phyloP scores from a whole-genome alignment of 148 eudicot species.

The Heliamphora exappendiculata region DNA sequence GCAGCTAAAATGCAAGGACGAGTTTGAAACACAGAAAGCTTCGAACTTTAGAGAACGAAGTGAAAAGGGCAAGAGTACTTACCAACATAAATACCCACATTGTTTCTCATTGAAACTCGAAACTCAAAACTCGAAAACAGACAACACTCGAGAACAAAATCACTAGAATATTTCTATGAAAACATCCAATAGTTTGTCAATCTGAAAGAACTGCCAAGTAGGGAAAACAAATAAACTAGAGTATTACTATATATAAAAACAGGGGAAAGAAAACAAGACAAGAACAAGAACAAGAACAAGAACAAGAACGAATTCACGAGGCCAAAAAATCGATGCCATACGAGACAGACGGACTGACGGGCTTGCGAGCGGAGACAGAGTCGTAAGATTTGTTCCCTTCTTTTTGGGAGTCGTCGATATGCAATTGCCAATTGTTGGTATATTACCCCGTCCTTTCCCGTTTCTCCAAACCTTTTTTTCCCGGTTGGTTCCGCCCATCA shows the following conservation, averaged over 20 bases:
- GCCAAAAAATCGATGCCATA: not conserved
- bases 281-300: not conserved
- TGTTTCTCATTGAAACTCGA: not conserved
- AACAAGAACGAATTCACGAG: not conserved
- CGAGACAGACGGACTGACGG: not conserved
- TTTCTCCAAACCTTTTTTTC: too few relatives aligned
- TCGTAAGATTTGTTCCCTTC: not conserved
- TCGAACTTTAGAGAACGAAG: not conserved
- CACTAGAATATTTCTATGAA: not conserved
- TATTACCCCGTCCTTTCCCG: too few relatives aligned
- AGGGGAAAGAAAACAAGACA: not conserved
- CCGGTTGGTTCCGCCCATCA: too few relatives aligned
- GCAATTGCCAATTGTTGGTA: too few relatives aligned
- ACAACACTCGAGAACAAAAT: not conserved
- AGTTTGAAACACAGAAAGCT: not conserved
- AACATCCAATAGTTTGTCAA: not conserved
- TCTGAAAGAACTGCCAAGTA: not conserved
- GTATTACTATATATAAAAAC: not conserved
- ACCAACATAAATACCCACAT: not conserved
- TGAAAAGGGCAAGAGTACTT: not conserved
- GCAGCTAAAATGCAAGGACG: slow-evolving; percentile 4
- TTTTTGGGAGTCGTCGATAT: not conserved
- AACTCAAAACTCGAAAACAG: not conserved
- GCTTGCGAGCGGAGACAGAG: not conserved
- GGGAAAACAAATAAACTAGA: not conserved